Percentiles rank a stretch among this genome's conserved stretches.
These are phyloP conservation scores for Debaryomyces prosopidis DNA, from an alignment of 805 yeast genomes.

Conservation along the genomic window DNA sequence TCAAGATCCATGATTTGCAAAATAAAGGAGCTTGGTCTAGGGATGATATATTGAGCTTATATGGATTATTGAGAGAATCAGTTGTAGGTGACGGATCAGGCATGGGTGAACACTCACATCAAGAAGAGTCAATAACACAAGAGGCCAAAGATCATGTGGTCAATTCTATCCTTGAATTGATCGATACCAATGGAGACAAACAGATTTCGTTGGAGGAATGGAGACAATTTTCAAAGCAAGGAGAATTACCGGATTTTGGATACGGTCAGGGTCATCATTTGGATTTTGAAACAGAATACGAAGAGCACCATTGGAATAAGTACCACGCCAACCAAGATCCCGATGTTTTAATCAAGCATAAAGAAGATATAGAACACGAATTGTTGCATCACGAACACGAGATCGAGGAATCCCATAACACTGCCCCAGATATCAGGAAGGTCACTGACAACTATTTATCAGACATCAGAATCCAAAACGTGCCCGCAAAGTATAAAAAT, in stretches of 20 bases:
- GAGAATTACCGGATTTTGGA: conserved; percentile 87
- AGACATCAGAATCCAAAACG: conserved; percentile 28
- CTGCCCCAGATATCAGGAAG: conserved; percentile 26
- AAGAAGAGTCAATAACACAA: conserved; percentile 53
- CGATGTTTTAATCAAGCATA: conserved; percentile 74
- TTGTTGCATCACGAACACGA: conserved; percentile 83
- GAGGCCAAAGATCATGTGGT: conserved; percentile 58
- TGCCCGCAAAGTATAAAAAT: conserved; percentile 31
- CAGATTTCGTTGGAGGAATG: conserved; percentile 69
- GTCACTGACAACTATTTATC: conserved; percentile 30
- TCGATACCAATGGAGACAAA: conserved; percentile 70
- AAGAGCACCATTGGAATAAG: conserved; percentile 91
- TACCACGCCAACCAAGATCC: conserved; percentile 79
- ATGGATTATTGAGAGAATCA: conserved; percentile 73
- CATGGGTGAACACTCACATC: conserved; percentile 60
- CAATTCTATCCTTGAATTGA: conserved; percentile 50
- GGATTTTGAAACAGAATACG: conserved; percentile 91
- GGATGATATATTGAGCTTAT: conserved; percentile 71
- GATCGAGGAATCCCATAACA: conserved; percentile 56
- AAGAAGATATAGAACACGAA: conserved; percentile 89
- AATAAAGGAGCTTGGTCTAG: conserved; percentile 55
- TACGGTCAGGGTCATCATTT: conserved; percentile 94
- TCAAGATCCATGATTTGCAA: conserved; percentile 74
- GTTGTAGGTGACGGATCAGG: conserved; percentile 90
- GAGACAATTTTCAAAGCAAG: conserved; percentile 55